Percentiles rank a stretch among this genome's conserved stretches.
phyloP scores from a whole-genome alignment of 805 yeast species.

The Yarrowia sp. region DNA sequence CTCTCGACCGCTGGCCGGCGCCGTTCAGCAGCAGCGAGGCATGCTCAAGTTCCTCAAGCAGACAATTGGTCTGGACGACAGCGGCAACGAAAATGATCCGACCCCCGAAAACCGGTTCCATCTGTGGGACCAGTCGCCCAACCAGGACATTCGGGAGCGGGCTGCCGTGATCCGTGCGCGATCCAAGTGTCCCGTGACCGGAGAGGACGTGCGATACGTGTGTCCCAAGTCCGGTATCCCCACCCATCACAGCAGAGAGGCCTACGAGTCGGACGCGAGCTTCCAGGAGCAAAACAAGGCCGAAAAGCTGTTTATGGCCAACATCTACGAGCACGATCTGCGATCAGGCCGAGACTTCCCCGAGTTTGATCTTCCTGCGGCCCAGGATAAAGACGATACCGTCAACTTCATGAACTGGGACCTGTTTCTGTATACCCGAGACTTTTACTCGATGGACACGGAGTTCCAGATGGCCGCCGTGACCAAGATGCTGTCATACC shows the following conservation, averaged over 20 bases:
- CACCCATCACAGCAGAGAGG: slow-evolving; percentile 88
- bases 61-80: slow-evolving; percentile 66
- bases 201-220: slow-evolving; percentile 76
- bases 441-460: slow-evolving; percentile 94
- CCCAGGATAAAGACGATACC: slow-evolving; percentile 72
- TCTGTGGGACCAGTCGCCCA: slow-evolving; percentile 92
- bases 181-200: slow-evolving; percentile 91
- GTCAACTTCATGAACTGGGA: slow-evolving; percentile 91
- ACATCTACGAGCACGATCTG: slow-evolving; percentile 91
- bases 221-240: slow-evolving; percentile 97
- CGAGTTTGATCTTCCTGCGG: slow-evolving; percentile 90
- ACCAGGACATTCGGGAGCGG: slow-evolving; percentile 82
- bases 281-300: slow-evolving; percentile 74
- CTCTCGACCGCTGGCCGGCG: slow-evolving; percentile 26
- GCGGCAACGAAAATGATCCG: slow-evolving; percentile 66
- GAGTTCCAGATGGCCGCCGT: slow-evolving; percentile 95
- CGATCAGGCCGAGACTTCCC: slow-evolving; percentile 94
- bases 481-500: slow-evolving; percentile 92
- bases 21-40: slow-evolving; percentile 37
- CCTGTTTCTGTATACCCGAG: slow-evolving; percentile 87
- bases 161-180: slow-evolving; percentile 89
- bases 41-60: slow-evolving; percentile 43
- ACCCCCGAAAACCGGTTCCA: slow-evolving; percentile 76
- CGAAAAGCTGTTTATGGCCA: slow-evolving; percentile 82
- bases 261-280: slow-evolving; percentile 81